Conservation (phyloP, 2,329 filamentous ascomycete species). For the Pyricularia pennisetigena region DNA sequence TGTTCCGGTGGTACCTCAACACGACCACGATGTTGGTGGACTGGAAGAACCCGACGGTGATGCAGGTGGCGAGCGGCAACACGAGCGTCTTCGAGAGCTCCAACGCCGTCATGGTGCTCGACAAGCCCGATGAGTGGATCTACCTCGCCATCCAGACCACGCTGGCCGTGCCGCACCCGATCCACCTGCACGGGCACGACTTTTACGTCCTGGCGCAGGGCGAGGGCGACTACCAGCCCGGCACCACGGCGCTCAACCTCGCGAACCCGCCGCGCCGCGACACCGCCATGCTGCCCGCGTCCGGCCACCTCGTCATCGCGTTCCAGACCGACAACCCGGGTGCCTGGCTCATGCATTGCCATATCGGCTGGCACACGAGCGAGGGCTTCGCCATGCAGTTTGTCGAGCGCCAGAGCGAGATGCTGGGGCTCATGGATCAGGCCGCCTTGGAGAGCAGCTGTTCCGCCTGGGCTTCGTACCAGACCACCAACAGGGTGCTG, state of each 20-base stretch:
- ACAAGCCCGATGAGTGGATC: constrained; percentile 34
- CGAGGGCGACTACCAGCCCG: constrained; percentile 32
- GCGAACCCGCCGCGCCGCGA: constrained; percentile 44
- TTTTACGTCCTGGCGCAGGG: constrained; percentile 47
- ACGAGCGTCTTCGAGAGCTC: constrained; percentile 11
- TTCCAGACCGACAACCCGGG: constrained; percentile 45
- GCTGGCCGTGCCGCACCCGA: constrained; percentile 39
- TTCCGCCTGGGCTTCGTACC: constrained; percentile 9
- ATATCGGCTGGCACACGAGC: constrained; percentile 25
- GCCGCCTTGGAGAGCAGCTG: constrained; percentile 8
- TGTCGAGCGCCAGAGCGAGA: constrained; percentile 13
- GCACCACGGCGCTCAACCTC: constrained; percentile 46
- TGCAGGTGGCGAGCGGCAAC: constrained; percentile 12
- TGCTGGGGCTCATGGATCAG: constrained; percentile 7
- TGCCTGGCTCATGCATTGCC: constrained; percentile 45
- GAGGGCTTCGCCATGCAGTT: constrained; percentile 14
- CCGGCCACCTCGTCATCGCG: constrained; percentile 30
- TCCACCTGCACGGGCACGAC: constrained; percentile 56
- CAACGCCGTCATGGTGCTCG: constrained; percentile 19
- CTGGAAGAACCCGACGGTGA: constrained; percentile 18
- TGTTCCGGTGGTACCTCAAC: background rate
- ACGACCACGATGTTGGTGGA: background rate
- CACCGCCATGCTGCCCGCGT: constrained; percentile 27
- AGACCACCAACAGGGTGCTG: constrained; percentile 2
- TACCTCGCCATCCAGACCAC: constrained; percentile 41